A percentile compares a stretch with the other conserved stretches of the same genome.
Conservation (phyloP, 345 rosid species). For the Citrus medica region DNA sequence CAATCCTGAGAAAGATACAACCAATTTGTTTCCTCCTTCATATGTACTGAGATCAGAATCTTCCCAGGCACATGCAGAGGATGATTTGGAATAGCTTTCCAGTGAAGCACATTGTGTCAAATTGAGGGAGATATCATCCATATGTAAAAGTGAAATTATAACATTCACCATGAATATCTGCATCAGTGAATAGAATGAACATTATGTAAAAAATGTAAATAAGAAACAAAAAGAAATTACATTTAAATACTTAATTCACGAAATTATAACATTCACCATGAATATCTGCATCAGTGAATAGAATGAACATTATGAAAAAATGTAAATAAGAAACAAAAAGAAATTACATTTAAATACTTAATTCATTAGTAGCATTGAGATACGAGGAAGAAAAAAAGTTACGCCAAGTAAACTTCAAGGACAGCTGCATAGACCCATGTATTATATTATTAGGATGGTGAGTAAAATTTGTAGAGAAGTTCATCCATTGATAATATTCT, state of each 20-base stretch:
- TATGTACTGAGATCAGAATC: constrained; percentile 33
- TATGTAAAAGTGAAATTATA: constrained; percentile 77
- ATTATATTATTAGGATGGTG: no score
- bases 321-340: background rate
- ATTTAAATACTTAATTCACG: constrained; percentile 18
- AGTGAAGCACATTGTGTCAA: constrained; percentile 51
- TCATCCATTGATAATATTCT: constrained; percentile 4
- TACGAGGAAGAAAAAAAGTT: background rate
- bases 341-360: background rate
- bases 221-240: background rate
- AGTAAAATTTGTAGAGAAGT: background rate
- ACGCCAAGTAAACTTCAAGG: background rate
- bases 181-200: constrained; percentile 34
- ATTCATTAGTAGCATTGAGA: constrained; percentile 2
- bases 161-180: constrained; percentile 94
- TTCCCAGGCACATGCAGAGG: constrained; percentile 40
- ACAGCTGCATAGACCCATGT: background rate
- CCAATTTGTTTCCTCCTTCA: constrained; percentile 70
- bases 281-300: constrained; percentile 65
- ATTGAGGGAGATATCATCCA: constrained; percentile 75
- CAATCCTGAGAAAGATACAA: constrained; percentile 69
- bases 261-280: constrained; percentile 85
- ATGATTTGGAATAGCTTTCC: constrained; percentile 43
- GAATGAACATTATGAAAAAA: constrained; percentile 19
- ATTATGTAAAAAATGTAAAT: constrained; percentile 14